A percentile compares a stretch with the other conserved stretches of the same genome.
Conservation (phyloP, 768 basidiomycete species). For the Chiua virens region DNA sequence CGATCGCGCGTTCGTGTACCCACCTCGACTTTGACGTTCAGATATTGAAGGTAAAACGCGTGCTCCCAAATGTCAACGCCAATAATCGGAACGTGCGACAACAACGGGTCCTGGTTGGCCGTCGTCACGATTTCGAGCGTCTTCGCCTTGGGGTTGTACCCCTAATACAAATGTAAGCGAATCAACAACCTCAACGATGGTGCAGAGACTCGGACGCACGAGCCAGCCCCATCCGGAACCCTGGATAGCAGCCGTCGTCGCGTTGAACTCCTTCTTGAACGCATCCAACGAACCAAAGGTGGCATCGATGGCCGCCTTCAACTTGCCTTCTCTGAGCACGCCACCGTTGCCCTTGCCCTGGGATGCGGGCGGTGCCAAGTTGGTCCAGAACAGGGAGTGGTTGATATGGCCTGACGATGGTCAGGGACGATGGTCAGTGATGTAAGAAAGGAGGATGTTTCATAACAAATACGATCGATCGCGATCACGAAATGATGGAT, state of each 20-base stretch:
- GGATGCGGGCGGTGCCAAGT: slow-evolving; percentile 66
- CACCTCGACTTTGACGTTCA: slow-evolving; percentile 92
- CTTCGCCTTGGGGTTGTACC: slow-evolving; percentile 63
- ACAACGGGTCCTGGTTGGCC: slow-evolving; percentile 92
- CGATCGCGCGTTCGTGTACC: slow-evolving; percentile 32
- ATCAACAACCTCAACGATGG: no score
- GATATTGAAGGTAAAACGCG: slow-evolving; percentile 95
- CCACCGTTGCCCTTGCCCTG: slow-evolving; percentile 63
- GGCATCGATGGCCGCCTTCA: slow-evolving; percentile 62
- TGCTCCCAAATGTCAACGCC: slow-evolving; percentile 97
- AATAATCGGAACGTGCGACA: slow-evolving; percentile 75
- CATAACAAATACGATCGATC: slow-evolving; percentile 2
- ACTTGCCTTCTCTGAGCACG: slow-evolving; percentile 54
- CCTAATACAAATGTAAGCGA: no score
- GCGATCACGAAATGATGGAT: slow-evolving; percentile 13
- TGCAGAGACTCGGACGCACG: no score
- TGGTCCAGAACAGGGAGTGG: slow-evolving; percentile 96
- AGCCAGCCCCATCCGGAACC: slow-evolving; percentile 98
- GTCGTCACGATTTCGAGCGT: slow-evolving; percentile 88
- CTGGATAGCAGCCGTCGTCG: slow-evolving; percentile 82
- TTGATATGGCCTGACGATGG: slow-evolving; percentile 70
- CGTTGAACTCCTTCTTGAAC: slow-evolving; percentile 81
- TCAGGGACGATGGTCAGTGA: neutral
- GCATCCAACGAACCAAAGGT: slow-evolving; percentile 70
- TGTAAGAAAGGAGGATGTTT: neutral